Base-by-base conservation (phyloP, 2,329 filamentous ascomycete genomes). In the Penicillium sp. region DNA sequence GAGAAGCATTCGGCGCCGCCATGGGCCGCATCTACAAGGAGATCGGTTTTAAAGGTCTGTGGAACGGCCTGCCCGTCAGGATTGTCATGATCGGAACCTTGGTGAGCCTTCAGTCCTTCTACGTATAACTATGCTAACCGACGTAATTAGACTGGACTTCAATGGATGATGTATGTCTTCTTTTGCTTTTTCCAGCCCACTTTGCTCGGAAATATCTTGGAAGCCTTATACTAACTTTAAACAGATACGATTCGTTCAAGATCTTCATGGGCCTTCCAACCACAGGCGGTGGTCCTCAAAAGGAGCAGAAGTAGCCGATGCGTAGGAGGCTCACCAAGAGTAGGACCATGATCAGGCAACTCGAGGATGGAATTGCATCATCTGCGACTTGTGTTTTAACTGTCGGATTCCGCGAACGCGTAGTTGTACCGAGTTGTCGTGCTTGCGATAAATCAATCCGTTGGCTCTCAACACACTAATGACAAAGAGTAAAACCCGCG, bases 81-180 rank as follows among this genome's bases (percentile, higher is more conserved):
- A 97, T 97, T 72, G 88, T 96, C 72, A 97, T 97, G 93, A 92
- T 96, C 67, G 91, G 90, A 69, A 90, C 88, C 30, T 76, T 90
- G 72, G 77, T 79, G 64, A 71, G 75, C 13, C 31, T 13, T 8
- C 5, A 17, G 52, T 51, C 2, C n/a, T 19, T 49, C 48, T 38
- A 31, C 50, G 23, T 56, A 17, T 41, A 44, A 30, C 0, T 21
- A 35, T 19, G 57, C 71, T 76, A 69, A 73, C 60, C 29, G 38
- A n/a, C 19, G 19, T 41, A 23, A 57, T 21, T 58, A 79, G 68
- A 96, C 91, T 21, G 92, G 91, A 62, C 81, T 96, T 64, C 93
- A 97, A 82, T 97, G 92, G 92, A 92, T 96, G 89, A 95, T 93
- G 76, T 95, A 93, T 80, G 90, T 53, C 30, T 30, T 19, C 17